These are phyloP conservation scores for Paraconiothyrium sp. DNA, from an alignment of 2,329 filamentous ascomycete genomes.

Conservation along the genomic window DNA sequence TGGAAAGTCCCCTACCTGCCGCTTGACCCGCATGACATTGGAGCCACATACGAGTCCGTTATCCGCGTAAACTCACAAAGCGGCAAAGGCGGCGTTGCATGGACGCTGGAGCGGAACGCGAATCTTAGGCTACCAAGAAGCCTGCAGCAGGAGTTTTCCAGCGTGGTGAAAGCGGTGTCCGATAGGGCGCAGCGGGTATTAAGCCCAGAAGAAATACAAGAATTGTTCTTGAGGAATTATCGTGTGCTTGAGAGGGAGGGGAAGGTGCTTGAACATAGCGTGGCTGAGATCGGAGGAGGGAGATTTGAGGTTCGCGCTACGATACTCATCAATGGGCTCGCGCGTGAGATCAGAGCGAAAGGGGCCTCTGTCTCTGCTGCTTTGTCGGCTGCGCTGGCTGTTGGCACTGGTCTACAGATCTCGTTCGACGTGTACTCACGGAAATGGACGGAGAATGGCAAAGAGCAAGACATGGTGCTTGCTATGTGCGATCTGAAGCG, in stretches of 20 bases:
- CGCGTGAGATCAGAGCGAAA: background rate
- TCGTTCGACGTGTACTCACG: slow-evolving; percentile 2
- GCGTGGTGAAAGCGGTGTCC: slow-evolving; percentile 82
- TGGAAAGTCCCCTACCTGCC: slow-evolving; percentile 95
- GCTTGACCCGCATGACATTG: slow-evolving; percentile 91
- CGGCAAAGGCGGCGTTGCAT: slow-evolving; percentile 93
- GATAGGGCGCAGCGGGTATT: slow-evolving; percentile 86
- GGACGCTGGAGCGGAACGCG: slow-evolving; percentile 89
- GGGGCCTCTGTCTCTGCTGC: background rate
- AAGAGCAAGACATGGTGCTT: slow-evolving; percentile 7
- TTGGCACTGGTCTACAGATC: slow-evolving; percentile 8
- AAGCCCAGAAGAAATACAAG: slow-evolving; percentile 81
- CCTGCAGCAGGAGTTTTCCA: slow-evolving; percentile 89
- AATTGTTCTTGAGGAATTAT: slow-evolving; percentile 68
- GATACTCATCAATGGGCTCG: slow-evolving; percentile 5
- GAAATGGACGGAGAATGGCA: background rate
- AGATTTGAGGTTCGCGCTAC: slow-evolving; percentile 1
- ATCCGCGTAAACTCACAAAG: slow-evolving; percentile 98
- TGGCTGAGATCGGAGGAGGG: background rate
- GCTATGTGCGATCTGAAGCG: slow-evolving; percentile 8
- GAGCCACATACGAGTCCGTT: slow-evolving; percentile 95
- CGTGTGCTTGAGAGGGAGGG: slow-evolving; percentile 1
- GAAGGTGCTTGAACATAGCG: slow-evolving; percentile 2
- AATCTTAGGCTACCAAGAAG: slow-evolving; percentile 92
- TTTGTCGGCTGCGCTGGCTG: slow-evolving; percentile 1